Evolutionary conservation across 495 filamentous ascomycete genomes (phyloP).

Genomic region (Penicillium fimorum): DNA sequence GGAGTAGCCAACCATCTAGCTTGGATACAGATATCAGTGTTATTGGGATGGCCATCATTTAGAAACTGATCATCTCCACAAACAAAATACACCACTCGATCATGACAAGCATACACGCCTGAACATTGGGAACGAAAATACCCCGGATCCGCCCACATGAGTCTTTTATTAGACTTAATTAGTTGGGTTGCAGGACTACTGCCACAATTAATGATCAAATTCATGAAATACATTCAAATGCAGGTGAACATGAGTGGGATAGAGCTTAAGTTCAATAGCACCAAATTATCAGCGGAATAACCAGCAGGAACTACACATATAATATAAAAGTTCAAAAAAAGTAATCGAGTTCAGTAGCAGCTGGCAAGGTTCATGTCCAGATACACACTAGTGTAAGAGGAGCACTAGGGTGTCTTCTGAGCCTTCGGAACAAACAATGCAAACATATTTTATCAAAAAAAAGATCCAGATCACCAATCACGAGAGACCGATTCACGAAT

Average conservation of each 20-base stretch:
- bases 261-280: not conserved
- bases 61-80: not conserved
- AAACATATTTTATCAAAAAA: conserved; percentile 30
- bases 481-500: conserved; percentile 8
- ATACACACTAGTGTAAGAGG: not conserved
- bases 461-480: conserved; percentile 19
- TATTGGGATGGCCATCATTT: not conserved
- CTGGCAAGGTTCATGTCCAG: not conserved
- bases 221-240: not conserved
- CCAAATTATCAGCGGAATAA: not conserved
- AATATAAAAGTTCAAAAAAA: not conserved
- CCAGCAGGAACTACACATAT: not conserved
- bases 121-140: not conserved
- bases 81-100: not conserved
- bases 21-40: not conserved
- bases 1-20: not conserved
- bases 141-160: not conserved
- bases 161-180: not conserved
- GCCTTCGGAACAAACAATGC: conserved; percentile 31
- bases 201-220: not conserved
- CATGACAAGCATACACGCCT: not conserved
- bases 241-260: not conserved
- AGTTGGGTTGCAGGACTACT: not conserved
- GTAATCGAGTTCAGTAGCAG: not conserved
- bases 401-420: not conserved